Evolutionary conservation across 768 basidiomycete genomes (phyloP).

Genomic region (Suillus brevipes): DNA sequence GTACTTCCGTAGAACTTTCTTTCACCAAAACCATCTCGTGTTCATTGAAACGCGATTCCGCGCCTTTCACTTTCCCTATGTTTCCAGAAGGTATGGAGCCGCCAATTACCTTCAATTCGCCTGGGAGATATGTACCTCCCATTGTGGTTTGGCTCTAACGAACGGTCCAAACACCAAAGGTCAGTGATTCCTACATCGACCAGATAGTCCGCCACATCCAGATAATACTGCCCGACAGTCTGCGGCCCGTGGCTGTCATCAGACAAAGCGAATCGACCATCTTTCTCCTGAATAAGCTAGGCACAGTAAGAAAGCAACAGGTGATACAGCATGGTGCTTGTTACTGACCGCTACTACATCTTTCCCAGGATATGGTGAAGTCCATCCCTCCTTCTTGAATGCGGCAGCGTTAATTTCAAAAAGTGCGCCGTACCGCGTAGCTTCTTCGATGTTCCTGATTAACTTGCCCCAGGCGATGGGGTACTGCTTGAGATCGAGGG

Average conservation of each 20-base stretch:
- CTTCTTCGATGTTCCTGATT: constrained; percentile 72
- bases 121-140: constrained; percentile 47
- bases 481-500: constrained; percentile 53
- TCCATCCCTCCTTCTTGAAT: constrained; percentile 84
- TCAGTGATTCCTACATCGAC: constrained; percentile 56
- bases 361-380: constrained; percentile 74
- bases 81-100: constrained; percentile 61
- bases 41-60: background rate
- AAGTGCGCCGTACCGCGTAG: constrained; percentile 79
- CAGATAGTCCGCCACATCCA: constrained; percentile 64
- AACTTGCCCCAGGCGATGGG: constrained; percentile 63
- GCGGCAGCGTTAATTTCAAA: constrained; percentile 95
- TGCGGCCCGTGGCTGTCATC: constrained; percentile 95
- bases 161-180: constrained; percentile 58
- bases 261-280: constrained; percentile 82
- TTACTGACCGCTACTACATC: constrained; percentile 72
- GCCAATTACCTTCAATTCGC: constrained; percentile 54
- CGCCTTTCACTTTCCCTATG: constrained; percentile 15
- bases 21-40: background rate
- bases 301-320: constrained; percentile 4
- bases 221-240: constrained; percentile 86
- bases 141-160: constrained; percentile 42
- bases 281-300: constrained; percentile 68
- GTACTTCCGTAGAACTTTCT: background rate
- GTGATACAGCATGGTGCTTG: constrained; percentile 15